Evolutionary conservation across 495 filamentous ascomycete species (phyloP).

Genomic region (Penicillium salamii): DNA sequence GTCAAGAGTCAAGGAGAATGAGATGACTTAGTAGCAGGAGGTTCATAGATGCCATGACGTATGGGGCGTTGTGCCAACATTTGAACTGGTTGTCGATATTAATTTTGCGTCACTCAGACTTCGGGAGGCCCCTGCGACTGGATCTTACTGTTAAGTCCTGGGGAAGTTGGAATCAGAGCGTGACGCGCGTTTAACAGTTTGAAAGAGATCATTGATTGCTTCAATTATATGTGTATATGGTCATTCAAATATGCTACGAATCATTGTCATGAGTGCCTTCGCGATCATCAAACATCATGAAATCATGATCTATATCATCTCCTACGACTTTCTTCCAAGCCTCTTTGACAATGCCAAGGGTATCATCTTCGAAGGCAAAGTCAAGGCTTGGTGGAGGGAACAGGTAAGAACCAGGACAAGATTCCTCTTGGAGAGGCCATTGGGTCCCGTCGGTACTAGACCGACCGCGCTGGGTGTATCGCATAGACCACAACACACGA

Average conservation of each 20-base stretch:
- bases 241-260: constrained; percentile 8
- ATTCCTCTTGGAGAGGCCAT: constrained; percentile 13
- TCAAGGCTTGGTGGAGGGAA: constrained; percentile 57
- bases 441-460: constrained; percentile 12
- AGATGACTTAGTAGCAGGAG: neutral
- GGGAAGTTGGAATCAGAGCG: no score
- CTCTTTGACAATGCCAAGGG: constrained; percentile 56
- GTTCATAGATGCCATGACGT: constrained; percentile 3
- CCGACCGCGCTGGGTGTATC: constrained; percentile 54
- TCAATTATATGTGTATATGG: neutral
- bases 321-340: constrained; percentile 63
- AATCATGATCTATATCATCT: constrained; percentile 47
- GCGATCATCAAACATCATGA: constrained; percentile 60
- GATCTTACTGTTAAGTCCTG: neutral
- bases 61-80: constrained; percentile 4
- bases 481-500: constrained; percentile 57
- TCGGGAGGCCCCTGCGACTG: neutral
- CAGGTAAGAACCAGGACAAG: constrained; percentile 23
- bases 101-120: constrained; percentile 2
- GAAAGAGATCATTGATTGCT: neutral
- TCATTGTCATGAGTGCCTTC: constrained; percentile 35
- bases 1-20: no score
- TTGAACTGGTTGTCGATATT: constrained; percentile 5
- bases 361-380: constrained; percentile 66
- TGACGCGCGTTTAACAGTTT: no score